Percentiles rank a stretch among this genome's conserved stretches.
Conservation (phyloP, 306 rosid genomes). For the Amphicarpaea edgeworthii region DNA sequence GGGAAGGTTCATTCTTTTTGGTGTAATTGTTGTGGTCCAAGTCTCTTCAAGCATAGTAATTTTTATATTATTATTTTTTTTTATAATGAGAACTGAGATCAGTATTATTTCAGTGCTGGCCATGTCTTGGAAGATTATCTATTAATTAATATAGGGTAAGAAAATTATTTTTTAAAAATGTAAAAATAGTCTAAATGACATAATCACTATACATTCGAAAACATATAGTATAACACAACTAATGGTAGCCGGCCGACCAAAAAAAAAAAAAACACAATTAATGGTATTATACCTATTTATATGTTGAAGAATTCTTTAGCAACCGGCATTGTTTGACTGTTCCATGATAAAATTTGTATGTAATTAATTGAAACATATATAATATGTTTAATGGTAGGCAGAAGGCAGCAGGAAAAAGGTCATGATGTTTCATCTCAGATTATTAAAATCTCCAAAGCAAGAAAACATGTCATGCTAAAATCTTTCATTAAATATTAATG, state of each 20-base stretch:
- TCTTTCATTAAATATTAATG: background rate
- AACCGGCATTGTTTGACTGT: background rate
- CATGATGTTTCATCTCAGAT: background rate
- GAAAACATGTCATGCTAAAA: background rate
- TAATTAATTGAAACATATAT: background rate
- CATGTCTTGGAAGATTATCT: background rate
- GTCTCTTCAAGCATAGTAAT: no score
- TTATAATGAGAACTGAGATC: background rate
- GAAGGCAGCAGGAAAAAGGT: background rate
- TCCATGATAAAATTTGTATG: background rate
- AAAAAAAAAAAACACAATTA: background rate
- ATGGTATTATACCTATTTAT: background rate
- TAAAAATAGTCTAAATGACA: background rate
- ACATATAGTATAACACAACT: background rate
- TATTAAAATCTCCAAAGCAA: background rate
- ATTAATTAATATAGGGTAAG: background rate
- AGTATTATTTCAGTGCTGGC: background rate
- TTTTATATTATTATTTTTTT: background rate
- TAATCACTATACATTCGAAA: background rate
- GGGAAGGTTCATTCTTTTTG: background rate
- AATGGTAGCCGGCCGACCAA: no score
- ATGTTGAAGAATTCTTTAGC: background rate
- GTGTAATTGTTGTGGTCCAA: background rate
- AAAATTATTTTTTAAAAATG: background rate
- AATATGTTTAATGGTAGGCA: background rate